Percentiles rank a stretch among this genome's conserved stretches.
Evolutionary conservation across 2,329 filamentous ascomycete genomes (phyloP).

Genomic region (Xylogone sp.): DNA sequence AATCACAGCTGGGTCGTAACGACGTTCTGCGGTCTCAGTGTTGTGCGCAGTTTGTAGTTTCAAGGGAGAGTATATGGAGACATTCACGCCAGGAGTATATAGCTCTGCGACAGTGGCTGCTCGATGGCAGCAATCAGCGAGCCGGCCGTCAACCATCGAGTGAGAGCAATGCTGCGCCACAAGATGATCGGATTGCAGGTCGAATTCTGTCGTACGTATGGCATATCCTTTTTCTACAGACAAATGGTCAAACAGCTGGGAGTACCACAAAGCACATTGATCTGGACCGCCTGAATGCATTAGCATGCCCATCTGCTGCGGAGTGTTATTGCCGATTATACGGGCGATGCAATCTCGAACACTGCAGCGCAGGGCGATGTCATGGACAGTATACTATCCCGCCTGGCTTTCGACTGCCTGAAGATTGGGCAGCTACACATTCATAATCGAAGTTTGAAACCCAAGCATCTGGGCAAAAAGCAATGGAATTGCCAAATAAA

Average conservation of each 20-base stretch:
- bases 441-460: constrained; percentile 7
- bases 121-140: constrained; percentile 30
- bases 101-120: constrained; percentile 50
- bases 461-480: too few species aligned
- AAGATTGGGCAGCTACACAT: constrained; percentile 6
- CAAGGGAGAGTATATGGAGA: constrained; percentile 41
- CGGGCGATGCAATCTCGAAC: constrained; percentile 16
- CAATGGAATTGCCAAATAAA: too few species aligned
- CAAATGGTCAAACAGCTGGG: neutral
- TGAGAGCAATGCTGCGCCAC: constrained; percentile 29
- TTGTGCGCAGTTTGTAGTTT: constrained; percentile 53
- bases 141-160: constrained; percentile 1
- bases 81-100: constrained; percentile 47
- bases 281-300: constrained; percentile 14
- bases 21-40: constrained; percentile 45
- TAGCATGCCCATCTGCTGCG: constrained; percentile 17
- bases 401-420: constrained; percentile 13
- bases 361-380: constrained; percentile 14
- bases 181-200: constrained; percentile 38
- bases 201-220: constrained; percentile 45
- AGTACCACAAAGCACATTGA: constrained; percentile 4
- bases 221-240: constrained; percentile 42
- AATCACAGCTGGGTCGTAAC: constrained; percentile 32
- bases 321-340: constrained; percentile 22
- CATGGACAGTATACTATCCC: constrained; percentile 18